Evolutionary conservation across 2,329 filamentous ascomycete species (phyloP), one percentile per base, ranked within the genome.

Genomic region (Neophaeococcomyces mojaviensis): DNA sequence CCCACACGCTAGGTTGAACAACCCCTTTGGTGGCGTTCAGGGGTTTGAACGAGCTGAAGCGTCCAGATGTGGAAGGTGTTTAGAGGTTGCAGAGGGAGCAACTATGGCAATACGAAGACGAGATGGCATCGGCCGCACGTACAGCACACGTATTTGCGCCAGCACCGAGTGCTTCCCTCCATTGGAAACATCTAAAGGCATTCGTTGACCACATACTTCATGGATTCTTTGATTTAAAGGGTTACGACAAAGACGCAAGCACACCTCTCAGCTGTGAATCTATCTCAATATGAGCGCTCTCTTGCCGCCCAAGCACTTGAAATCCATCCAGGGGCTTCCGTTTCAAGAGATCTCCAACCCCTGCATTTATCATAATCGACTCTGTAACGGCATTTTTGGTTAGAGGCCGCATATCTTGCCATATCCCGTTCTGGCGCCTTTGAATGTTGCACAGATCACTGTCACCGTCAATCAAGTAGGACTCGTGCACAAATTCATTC

Each of bases 291-390:
- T 53, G 53, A 30, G 51, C 49, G 18, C 47, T 52, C 37, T 57
- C 55, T 15, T 55, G 53, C 35, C 49, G 46, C 7, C 55, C 55
- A 10, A 55, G 53, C 13, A 37, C 39, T 35, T 57, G 55, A 34
- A 55, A 57, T 2, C 53, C 53, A 20, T 47, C 41, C 6, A 55
- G 33, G 7, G 55, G 55, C 43, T 49, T 53, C 26, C 39, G 49
- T 45, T 57, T 57, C 38, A 57, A 40, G 33, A 55, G 42, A 22
- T 54, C 49, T 8, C 51, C 52, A 34, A 53, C 44, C 9, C 37
- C 38, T 2, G 51, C 49, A 5, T 46, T 46, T 26, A 53, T 48
- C 1, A 37, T 26, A 18, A 44, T 39, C n/a, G 55, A 48, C 22
- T 57, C 55, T 2, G 18, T 24, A 6, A 46, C 18, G 13, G 36